A percentile compares a stretch with the other conserved stretches of the same genome.
These are phyloP conservation scores for Kwoniella mangroviensis DNA, from an alignment of 768 basidiomycete species.

Conservation along the genomic window DNA sequence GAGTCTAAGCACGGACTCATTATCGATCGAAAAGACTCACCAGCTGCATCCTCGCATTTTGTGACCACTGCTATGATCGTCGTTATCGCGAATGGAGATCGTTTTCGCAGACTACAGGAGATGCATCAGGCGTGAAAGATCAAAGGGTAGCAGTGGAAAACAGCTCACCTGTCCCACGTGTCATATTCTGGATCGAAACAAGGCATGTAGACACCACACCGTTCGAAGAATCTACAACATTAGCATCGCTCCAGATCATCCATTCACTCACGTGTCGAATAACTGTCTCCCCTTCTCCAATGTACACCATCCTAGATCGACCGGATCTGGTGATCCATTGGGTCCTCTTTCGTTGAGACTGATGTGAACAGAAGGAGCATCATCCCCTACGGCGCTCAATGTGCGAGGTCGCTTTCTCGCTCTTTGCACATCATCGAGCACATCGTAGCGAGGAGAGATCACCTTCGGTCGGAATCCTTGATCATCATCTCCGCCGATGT, in stretches of 20 bases:
- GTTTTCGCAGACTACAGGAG: slow-evolving; percentile 34
- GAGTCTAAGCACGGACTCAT: not conserved
- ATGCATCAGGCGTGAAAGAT: not conserved
- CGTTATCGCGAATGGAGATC: slow-evolving; percentile 48
- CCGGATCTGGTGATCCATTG: slow-evolving; percentile 34
- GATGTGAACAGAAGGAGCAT: slow-evolving; percentile 16
- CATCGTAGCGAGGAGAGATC: slow-evolving; percentile 3
- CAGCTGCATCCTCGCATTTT: slow-evolving; percentile 42
- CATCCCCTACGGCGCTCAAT: slow-evolving; percentile 1
- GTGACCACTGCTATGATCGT: slow-evolving; percentile 35
- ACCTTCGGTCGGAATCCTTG: slow-evolving; percentile 2
- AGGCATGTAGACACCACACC: slow-evolving; percentile 43
- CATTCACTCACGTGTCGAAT: slow-evolving; percentile 37
- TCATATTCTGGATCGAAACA: slow-evolving; percentile 48
- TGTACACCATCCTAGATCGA: slow-evolving; percentile 41
- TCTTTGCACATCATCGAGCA: not conserved
- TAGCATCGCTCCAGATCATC: slow-evolving; percentile 3
- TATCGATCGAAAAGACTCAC: slow-evolving; percentile 14
- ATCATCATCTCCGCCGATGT: slow-evolving; percentile 26
- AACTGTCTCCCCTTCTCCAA: slow-evolving; percentile 38
- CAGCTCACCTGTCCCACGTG: slow-evolving; percentile 45
- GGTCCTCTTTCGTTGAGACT: slow-evolving; percentile 25
- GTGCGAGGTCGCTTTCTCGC: slow-evolving; percentile 2
- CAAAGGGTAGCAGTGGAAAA: not conserved
- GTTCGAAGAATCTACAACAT: slow-evolving; percentile 41